Evolutionary conservation across 1,284 basidiomycete genomes (phyloP), one percentile per base, ranked within the genome.

Genomic region (Afroboletus lepidellus): DNA sequence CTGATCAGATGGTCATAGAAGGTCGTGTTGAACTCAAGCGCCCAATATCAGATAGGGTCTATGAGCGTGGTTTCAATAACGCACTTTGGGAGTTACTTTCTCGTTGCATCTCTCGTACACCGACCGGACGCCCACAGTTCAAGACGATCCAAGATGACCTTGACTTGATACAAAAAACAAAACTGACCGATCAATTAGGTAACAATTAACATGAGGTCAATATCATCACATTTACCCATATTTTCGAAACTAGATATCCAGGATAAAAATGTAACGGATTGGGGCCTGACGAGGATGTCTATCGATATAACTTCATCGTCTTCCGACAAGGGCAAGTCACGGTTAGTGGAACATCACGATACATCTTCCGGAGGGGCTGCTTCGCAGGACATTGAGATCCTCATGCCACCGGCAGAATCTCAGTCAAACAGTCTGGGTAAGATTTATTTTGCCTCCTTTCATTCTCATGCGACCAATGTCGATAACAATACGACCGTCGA

Each of bases 31-130:
- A 48, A n/a, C 45, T 51, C 24, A 20, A 23, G 5, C 32, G 38
- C 8, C 50, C 50, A 3, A 18, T 8, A 16, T 34, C 25, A 13
- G 38, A 16, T 8, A 13, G 38, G 8, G 41, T 34, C 20, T 16
- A 9, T 7, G 30, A 48, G 47, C 47, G 39, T 15, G 51, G 41
- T 27, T 44, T 49, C 18, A 44, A 49, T 9, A 41, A 43, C 16
- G 11, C 23, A 3, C n/a, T 43, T 11, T 53, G 46, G 51, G 3
- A 38, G 7, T 23, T 53, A 16, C 51, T 53, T 34, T 49, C 41
- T 13, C 23, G 43, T 3, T 49, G 46, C 30, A 44, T 48, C 20
- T 48, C 41, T 1, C 34, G n/a, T 18, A 11, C 38, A 25, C 27
- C 51, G 0, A 25, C 46, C 9, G n/a, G 7, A 12, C 46, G 46